Conservation (phyloP, 208 protist genomes). For the Naegleria lovaniensis region DNA sequence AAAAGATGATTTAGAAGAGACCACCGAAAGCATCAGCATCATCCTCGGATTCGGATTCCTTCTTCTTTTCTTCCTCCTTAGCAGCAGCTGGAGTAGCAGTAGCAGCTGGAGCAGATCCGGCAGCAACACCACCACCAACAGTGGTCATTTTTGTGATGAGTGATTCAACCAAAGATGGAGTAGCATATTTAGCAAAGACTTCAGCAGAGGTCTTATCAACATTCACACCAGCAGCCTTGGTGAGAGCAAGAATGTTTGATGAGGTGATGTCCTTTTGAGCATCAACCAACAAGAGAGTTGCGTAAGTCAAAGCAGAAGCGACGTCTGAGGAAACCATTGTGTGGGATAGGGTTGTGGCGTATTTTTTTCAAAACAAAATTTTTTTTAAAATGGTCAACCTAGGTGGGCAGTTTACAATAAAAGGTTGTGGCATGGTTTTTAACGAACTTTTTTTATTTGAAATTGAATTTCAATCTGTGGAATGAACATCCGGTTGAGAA, state of each 20-base stretch:
- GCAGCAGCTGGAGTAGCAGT: not conserved
- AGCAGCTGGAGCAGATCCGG: not conserved
- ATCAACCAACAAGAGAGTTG: conserved; percentile 5
- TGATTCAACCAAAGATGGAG: not conserved
- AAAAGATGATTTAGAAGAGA: conserved; percentile 3
- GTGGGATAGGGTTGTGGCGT: too few relatives aligned
- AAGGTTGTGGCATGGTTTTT: too few relatives aligned
- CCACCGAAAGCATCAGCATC: conserved; percentile 12
- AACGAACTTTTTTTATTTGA: too few relatives aligned
- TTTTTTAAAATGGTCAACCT: too few relatives aligned
- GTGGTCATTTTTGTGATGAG: not conserved
- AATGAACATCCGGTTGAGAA: too few relatives aligned
- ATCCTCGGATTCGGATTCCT: not conserved
- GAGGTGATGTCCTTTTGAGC: conserved; percentile 17
- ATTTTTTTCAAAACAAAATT: too few relatives aligned
- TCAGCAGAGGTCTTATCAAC: not conserved
- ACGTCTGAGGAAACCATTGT: too few relatives aligned
- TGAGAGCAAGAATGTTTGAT: not conserved
- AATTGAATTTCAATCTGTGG: too few relatives aligned
- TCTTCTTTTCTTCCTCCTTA: not conserved
- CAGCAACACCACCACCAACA: conserved; percentile 1
- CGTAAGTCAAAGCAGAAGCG: not conserved
- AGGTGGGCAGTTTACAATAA: too few relatives aligned
- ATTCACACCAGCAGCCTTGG: not conserved
- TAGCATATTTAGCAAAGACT: not conserved